Percentiles rank a stretch among this genome's conserved stretches.
phyloP scores from a whole-genome alignment of 805 yeast species.

The Nakazawaea populi region DNA sequence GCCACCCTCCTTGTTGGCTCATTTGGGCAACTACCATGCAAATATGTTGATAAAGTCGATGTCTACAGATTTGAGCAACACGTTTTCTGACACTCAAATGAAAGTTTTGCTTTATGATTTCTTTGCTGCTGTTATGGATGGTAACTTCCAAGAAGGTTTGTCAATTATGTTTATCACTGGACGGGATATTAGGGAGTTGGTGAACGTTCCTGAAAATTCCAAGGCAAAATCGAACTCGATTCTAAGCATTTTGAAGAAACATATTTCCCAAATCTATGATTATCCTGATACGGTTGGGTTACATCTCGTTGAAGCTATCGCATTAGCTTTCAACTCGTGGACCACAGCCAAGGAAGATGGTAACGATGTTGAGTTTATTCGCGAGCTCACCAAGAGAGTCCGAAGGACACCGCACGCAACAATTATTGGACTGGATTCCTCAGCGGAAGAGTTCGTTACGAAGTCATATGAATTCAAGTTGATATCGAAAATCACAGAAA shows the following conservation, averaged over 20 bases:
- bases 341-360: slow-evolving; percentile 51
- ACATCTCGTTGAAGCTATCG: slow-evolving; percentile 65
- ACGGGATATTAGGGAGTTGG: slow-evolving; percentile 32
- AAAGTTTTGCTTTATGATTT: slow-evolving; percentile 56
- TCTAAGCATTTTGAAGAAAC: slow-evolving; percentile 48
- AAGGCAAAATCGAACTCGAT: slow-evolving; percentile 31
- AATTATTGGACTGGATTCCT: neutral
- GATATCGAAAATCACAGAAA: slow-evolving; percentile 65
- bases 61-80: slow-evolving; percentile 51
- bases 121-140: slow-evolving; percentile 61
- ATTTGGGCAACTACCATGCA: slow-evolving; percentile 64
- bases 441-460: slow-evolving; percentile 21
- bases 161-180: slow-evolving; percentile 65
- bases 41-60: slow-evolving; percentile 54
- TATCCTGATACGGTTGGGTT: slow-evolving; percentile 61
- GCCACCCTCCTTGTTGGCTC: slow-evolving; percentile 77
- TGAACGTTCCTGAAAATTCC: slow-evolving; percentile 13
- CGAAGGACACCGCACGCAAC: slow-evolving; percentile 11
- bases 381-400: slow-evolving; percentile 32
- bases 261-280: slow-evolving; percentile 42
- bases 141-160: slow-evolving; percentile 67
- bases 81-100: slow-evolving; percentile 45
- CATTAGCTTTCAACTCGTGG: slow-evolving; percentile 77
- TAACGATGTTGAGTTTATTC: slow-evolving; percentile 41
- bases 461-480: slow-evolving; percentile 51